A percentile compares a stretch with the other conserved stretches of the same genome.
These are phyloP conservation scores for Austroboletus festivus DNA, from an alignment of 768 basidiomycete genomes.

Conservation along the genomic window DNA sequence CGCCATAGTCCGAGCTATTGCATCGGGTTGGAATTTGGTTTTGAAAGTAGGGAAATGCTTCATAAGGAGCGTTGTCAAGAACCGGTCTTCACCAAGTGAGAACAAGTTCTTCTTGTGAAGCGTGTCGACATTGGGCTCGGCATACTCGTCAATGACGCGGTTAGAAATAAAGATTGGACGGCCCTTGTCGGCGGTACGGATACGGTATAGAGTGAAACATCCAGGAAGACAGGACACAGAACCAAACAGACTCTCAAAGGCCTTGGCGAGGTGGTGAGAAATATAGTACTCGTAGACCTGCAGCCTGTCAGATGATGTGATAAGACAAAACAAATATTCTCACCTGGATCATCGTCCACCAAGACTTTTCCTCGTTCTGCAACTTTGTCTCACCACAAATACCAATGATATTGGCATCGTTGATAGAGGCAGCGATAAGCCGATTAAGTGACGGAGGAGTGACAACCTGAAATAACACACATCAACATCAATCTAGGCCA, in stretches of 20 bases:
- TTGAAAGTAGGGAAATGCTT: conserved; percentile 70
- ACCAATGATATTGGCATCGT: conserved; percentile 62
- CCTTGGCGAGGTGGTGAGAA: conserved; percentile 64
- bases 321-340: conserved; percentile 1
- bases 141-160: conserved; percentile 66
- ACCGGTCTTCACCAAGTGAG: conserved; percentile 70
- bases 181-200: conserved; percentile 70
- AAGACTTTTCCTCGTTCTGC: conserved; percentile 64
- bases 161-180: conserved; percentile 71
- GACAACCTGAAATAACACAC: conserved; percentile 43
- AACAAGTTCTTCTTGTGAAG: conserved; percentile 71
- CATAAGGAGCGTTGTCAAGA: conserved; percentile 63
- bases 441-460: conserved; percentile 66
- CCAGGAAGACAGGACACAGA: conserved; percentile 73
- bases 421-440: conserved; percentile 57
- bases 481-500: conserved; percentile 10
- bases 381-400: conserved; percentile 70
- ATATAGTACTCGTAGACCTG: conserved; percentile 71
- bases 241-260: conserved; percentile 66
- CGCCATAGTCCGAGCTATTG: conserved; percentile 59
- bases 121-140: conserved; percentile 63
- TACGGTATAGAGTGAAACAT: conserved; percentile 69
- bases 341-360: conserved; percentile 79
- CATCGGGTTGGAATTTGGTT: conserved; percentile 67
- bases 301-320: conserved; percentile 2